A percentile compares a stretch with the other conserved stretches of the same genome.
Conservation (phyloP, 345 rosid species). For the Leavenworthia alabamica region DNA sequence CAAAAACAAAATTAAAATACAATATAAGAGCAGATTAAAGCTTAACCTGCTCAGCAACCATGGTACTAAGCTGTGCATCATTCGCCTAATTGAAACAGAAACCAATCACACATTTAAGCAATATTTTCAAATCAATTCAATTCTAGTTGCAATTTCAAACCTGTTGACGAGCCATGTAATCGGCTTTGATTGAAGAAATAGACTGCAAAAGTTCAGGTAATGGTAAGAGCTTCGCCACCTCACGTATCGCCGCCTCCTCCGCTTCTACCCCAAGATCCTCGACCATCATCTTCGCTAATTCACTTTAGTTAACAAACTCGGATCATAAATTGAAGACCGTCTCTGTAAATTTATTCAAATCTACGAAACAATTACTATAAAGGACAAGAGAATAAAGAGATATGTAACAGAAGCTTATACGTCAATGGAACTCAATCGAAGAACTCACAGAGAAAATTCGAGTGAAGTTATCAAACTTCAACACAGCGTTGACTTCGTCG, state of each 20-base stretch:
- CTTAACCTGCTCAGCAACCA: too few species aligned
- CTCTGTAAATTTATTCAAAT: neutral
- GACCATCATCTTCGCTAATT: conserved; percentile 54
- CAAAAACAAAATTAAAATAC: too few species aligned
- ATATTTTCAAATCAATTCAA: too few species aligned
- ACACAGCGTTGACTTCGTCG: conserved; percentile 3
- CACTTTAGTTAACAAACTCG: neutral
- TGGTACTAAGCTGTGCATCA: too few species aligned
- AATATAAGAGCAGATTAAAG: too few species aligned
- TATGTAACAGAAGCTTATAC: conserved; percentile 5
- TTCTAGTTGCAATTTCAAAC: too few species aligned
- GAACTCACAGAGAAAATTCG: conserved; percentile 20
- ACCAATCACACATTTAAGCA: too few species aligned
- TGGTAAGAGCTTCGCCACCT: too few species aligned
- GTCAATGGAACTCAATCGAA: conserved; percentile 3
- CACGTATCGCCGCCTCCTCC: conserved; percentile 89
- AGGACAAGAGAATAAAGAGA: conserved; percentile 15
- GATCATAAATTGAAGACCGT: conserved; percentile 13
- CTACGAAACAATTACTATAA: neutral
- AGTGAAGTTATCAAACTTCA: neutral
- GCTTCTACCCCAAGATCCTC: conserved; percentile 99
- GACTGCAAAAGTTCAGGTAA: too few species aligned
- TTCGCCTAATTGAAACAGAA: too few species aligned
- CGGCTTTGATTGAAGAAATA: too few species aligned
- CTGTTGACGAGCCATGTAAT: too few species aligned